These are phyloP conservation scores for Mitragyna speciosa DNA, from an alignment of 257 asterid species.

Conservation along the genomic window DNA sequence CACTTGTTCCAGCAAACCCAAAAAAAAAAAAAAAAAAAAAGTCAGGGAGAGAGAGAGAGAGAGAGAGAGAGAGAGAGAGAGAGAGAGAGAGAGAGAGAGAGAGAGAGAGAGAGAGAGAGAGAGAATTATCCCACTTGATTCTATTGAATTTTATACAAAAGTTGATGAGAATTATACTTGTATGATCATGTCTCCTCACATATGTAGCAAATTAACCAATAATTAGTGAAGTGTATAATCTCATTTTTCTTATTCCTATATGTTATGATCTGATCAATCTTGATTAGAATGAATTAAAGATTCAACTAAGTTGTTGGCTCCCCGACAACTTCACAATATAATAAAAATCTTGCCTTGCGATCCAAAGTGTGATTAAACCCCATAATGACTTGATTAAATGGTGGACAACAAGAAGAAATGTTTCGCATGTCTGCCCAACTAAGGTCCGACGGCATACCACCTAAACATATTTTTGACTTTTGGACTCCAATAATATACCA, in stretches of 20 bases:
- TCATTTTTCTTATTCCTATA: neutral
- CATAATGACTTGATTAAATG: conserved; percentile 20
- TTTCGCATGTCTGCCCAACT: conserved; percentile 15
- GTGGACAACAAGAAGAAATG: conserved; percentile 5
- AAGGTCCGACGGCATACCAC: conserved; percentile 22
- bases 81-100: too few relatives aligned
- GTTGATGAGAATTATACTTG: conserved; percentile 1
- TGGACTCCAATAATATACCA: conserved; percentile 17
- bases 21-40: neutral
- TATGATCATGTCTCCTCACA: conserved; percentile 14
- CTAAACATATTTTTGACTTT: conserved; percentile 21
- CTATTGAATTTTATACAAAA: neutral
- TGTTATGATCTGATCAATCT: neutral
- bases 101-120: too few relatives aligned
- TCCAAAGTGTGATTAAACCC: conserved; percentile 19
- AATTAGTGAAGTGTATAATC: conserved; percentile 16
- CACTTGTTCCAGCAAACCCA: conserved; percentile 9
- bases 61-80: too few relatives aligned
- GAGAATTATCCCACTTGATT: conserved; percentile 5
- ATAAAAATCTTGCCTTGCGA: conserved; percentile 13
- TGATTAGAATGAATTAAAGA: neutral
- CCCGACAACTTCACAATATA: conserved; percentile 8
- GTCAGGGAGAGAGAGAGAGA: too few relatives aligned
- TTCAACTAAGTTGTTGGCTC: neutral
- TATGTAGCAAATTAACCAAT: conserved; percentile 23